Percentiles rank a stretch among this genome's conserved stretches.
Conservation (phyloP, 2,329 filamentous ascomycete species). For the Ambrosiella cleistominuta region DNA sequence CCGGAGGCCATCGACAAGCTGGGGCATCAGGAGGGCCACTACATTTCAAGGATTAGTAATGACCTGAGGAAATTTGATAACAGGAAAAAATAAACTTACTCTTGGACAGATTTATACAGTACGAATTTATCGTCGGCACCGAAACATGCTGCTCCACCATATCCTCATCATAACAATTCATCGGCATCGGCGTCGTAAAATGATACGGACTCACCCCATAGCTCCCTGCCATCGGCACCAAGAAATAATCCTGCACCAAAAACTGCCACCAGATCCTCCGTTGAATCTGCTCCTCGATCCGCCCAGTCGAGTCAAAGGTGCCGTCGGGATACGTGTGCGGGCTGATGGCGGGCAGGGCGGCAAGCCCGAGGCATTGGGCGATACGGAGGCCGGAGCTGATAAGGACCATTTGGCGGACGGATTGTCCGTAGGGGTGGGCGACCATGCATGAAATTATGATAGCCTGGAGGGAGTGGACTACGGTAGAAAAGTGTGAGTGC, state of each 20-base stretch:
- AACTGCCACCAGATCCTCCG: constrained; percentile 13
- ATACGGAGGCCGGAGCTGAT: constrained; percentile 8
- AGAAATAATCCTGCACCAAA: constrained; percentile 11
- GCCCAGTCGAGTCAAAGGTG: background rate
- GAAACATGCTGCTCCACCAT: constrained; percentile 6
- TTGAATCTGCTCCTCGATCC: constrained; percentile 6
- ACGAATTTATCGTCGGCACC: constrained; percentile 12
- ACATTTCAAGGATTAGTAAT: background rate
- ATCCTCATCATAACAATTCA: constrained; percentile 12
- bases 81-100: constrained; percentile 1
- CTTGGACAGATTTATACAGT: constrained; percentile 11
- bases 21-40: constrained; percentile 12
- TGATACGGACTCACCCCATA: constrained; percentile 11
- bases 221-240: constrained; percentile 12
- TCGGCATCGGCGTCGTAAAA: constrained; percentile 11
- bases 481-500: background rate
- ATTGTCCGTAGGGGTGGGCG: constrained; percentile 10
- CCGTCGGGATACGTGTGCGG: background rate
- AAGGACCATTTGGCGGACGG: constrained; percentile 12
- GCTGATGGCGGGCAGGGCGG: background rate
- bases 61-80: background rate
- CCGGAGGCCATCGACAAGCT: constrained; percentile 9
- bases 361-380: constrained; percentile 9
- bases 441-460: constrained; percentile 13
- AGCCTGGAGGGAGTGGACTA: constrained; percentile 9